Evolutionary conservation across 2,329 filamentous ascomycete genomes (phyloP).

Genomic region (Aspergillus intermedius): DNA sequence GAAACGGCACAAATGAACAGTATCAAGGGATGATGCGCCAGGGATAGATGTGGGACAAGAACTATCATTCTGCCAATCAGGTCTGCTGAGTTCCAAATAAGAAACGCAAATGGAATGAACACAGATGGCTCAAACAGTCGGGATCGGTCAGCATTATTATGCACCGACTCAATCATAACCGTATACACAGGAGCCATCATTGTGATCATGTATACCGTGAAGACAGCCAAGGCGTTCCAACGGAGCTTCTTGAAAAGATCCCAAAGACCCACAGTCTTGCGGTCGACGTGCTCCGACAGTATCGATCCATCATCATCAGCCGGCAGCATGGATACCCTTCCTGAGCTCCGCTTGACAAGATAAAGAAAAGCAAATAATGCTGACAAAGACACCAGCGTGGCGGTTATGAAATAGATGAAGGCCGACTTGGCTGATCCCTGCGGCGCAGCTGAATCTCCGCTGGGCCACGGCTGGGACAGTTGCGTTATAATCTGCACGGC

Average conservation of each 20-base stretch:
- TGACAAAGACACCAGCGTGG: constrained; percentile 64
- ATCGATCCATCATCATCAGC: constrained; percentile 11
- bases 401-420: constrained; percentile 85
- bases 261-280: constrained; percentile 52
- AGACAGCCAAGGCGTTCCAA: constrained; percentile 70
- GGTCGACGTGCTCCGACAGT: constrained; percentile 10
- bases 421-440: constrained; percentile 61
- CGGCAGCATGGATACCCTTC: constrained; percentile 5
- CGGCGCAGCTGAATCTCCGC: constrained; percentile 28
- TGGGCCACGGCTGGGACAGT: constrained; percentile 53
- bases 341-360: constrained; percentile 51
- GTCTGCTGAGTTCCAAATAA: constrained; percentile 91
- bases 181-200: constrained; percentile 98
- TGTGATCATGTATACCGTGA: constrained; percentile 72
- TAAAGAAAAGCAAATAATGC: constrained; percentile 69
- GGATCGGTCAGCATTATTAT: constrained; percentile 26
- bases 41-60: constrained; percentile 47
- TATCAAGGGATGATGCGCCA: constrained; percentile 57
- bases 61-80: constrained; percentile 68
- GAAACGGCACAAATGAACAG: constrained; percentile 63
- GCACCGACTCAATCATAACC: constrained; percentile 54
- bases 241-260: constrained; percentile 69
- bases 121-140: constrained; percentile 62
- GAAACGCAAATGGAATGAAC: constrained; percentile 85
- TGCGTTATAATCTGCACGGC: constrained; percentile 82